Conservation (phyloP, 805 yeast species). For the Metschnikowia proteae region DNA sequence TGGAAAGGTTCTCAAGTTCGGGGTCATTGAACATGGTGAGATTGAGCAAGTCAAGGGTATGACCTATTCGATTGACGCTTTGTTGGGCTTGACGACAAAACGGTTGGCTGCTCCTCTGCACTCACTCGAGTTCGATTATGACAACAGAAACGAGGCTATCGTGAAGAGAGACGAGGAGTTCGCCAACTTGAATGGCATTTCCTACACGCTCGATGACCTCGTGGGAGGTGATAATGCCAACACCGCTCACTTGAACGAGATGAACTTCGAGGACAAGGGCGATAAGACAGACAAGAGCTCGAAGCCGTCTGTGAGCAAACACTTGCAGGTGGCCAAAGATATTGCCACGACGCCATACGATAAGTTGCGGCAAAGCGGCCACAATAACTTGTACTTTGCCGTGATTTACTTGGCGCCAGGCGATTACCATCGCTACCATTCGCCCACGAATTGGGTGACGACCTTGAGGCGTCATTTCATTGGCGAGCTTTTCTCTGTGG, state of each 20-base stretch:
- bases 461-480: conserved; percentile 90
- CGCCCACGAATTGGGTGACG: conserved; percentile 95
- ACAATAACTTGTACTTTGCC: conserved; percentile 71
- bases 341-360: conserved; percentile 33
- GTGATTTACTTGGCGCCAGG: conserved; percentile 98
- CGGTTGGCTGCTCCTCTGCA: conserved; percentile 54
- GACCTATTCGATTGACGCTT: conserved; percentile 84
- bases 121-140: conserved; percentile 43
- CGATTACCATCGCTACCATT: conserved; percentile 94
- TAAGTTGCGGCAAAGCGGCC: conserved; percentile 28
- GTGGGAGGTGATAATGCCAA: conserved; percentile 50
- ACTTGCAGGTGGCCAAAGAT: conserved; percentile 39
- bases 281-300: conserved; percentile 49
- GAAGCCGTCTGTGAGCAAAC: conserved; percentile 31
- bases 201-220: conserved; percentile 65
- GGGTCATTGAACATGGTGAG: conserved; percentile 74
- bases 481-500: conserved; percentile 93
- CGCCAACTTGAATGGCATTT: conserved; percentile 73
- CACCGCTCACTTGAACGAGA: conserved; percentile 43
- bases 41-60: conserved; percentile 97
- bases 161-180: conserved; percentile 62
- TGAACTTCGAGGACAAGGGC: conserved; percentile 60
- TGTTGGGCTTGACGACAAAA: conserved; percentile 62
- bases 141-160: conserved; percentile 38
- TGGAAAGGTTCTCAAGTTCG: conserved; percentile 84